Conservation (phyloP, 768 basidiomycete genomes). For the Botryobasidium botryosum region DNA sequence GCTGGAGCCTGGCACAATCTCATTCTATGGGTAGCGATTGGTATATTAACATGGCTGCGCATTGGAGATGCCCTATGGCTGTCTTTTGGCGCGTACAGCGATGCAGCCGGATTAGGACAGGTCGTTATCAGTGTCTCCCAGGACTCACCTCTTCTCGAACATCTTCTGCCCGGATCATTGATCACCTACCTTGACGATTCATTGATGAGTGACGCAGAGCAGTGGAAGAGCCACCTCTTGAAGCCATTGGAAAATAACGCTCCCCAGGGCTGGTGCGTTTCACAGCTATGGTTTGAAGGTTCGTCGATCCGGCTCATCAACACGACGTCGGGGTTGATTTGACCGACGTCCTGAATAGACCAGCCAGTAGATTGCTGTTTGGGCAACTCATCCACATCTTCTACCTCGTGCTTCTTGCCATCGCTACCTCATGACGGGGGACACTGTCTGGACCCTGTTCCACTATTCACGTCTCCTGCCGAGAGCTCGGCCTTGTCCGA, state of each 20-base stretch:
- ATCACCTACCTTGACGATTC: not conserved
- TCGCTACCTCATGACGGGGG: not conserved
- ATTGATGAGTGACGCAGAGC: not conserved
- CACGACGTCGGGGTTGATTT: not conserved
- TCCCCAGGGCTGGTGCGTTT: slow-evolving; percentile 4
- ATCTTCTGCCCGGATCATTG: not conserved
- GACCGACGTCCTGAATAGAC: no score
- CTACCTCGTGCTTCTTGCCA: not conserved
- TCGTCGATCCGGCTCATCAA: not conserved
- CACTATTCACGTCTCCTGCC: not conserved
- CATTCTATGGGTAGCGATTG: not conserved
- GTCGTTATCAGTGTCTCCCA: not conserved
- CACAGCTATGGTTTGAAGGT: not conserved
- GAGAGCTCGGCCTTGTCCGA: not conserved
- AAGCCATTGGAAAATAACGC: no score
- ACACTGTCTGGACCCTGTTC: not conserved
- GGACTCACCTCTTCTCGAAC: not conserved
- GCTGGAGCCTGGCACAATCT: slow-evolving; percentile 1
- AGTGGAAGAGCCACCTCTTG: not conserved
- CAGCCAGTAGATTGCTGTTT: not conserved
- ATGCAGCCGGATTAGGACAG: no score
- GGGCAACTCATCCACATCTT: not conserved
- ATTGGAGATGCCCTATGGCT: not conserved
- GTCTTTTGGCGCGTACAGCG: no score
- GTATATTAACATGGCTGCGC: not conserved